A percentile compares a stretch with the other conserved stretches of the same genome.
These are phyloP conservation scores for Parathielavia hyrcaniae DNA, from an alignment of 495 filamentous ascomycete species.

Conservation along the genomic window DNA sequence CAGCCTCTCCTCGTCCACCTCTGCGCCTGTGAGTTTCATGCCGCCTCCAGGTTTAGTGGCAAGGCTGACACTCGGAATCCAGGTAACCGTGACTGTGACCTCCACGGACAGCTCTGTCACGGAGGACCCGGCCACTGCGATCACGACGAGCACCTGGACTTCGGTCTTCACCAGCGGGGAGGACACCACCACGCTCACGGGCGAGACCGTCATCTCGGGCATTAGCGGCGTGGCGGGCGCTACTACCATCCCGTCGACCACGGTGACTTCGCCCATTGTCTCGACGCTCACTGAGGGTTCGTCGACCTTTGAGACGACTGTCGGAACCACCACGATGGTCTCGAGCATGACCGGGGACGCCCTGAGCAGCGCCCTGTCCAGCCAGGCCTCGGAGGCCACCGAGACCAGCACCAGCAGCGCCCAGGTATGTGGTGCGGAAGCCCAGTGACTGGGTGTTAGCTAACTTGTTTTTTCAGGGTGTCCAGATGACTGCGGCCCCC, in stretches of 20 bases:
- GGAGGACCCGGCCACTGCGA: constrained; percentile 9
- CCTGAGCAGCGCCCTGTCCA: constrained; percentile 13
- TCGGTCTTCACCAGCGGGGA: constrained; percentile 24
- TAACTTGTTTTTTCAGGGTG: constrained; percentile 18
- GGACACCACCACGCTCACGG: constrained; percentile 24
- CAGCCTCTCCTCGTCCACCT: constrained; percentile 27
- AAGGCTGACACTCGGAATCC: background rate
- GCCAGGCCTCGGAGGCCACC: constrained; percentile 11
- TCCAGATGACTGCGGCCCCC: constrained; percentile 31
- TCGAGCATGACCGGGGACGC: constrained; percentile 16
- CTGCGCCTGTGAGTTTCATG: constrained; percentile 15
- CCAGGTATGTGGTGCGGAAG: constrained; percentile 4
- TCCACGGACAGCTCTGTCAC: background rate
- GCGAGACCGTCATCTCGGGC: constrained; percentile 20
- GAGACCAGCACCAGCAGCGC: constrained; percentile 21
- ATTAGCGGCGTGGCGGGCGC: constrained; percentile 19
- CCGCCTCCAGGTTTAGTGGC: no score
- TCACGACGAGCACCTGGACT: constrained; percentile 35
- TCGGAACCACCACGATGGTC: constrained; percentile 18
- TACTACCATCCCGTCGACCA: constrained; percentile 11
- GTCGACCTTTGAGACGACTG: constrained; percentile 18
- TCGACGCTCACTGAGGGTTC: constrained; percentile 13
- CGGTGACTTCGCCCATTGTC: constrained; percentile 14
- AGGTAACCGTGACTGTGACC: background rate
- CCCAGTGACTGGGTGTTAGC: background rate